Evolutionary conservation across 371 early-diverging fungal genomes (phyloP).

Genomic region (Umbelopsis sp.): DNA sequence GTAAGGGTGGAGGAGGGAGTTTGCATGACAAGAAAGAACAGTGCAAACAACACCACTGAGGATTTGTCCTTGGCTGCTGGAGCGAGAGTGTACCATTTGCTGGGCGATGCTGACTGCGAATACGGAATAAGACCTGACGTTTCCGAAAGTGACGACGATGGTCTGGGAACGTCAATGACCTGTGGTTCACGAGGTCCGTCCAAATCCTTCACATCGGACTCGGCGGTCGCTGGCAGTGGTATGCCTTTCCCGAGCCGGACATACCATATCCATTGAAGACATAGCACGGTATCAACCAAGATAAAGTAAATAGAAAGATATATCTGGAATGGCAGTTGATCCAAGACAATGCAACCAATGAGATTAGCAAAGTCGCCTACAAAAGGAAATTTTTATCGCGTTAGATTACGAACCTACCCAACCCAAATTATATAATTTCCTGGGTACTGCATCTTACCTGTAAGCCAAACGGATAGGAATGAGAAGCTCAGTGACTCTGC

Average conservation of each 20-base stretch:
- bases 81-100: conserved; percentile 48
- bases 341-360: conserved; percentile 68
- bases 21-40: conserved; percentile 12
- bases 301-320: conserved; percentile 47
- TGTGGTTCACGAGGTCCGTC: not conserved
- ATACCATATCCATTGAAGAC: conserved; percentile 51
- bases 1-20: not conserved
- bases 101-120: conserved; percentile 50
- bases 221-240: not conserved
- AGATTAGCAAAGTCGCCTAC: conserved; percentile 74
- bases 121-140: conserved; percentile 29
- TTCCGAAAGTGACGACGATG: not conserved
- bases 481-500: conserved; percentile 62
- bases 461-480: conserved; percentile 67
- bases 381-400: conserved; percentile 19
- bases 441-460: conserved; percentile 41
- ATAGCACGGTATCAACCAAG: conserved; percentile 43
- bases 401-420: conserved; percentile 1
- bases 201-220: not conserved
- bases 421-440: not conserved
- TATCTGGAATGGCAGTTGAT: conserved; percentile 75
- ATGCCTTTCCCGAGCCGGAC: conserved; percentile 23
- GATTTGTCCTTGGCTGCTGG: not conserved
- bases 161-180: not conserved
- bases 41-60: conserved; percentile 19